phyloP scores from a whole-genome alignment of 768 basidiomycete species.

The Clitopilus passeckerianus region DNA sequence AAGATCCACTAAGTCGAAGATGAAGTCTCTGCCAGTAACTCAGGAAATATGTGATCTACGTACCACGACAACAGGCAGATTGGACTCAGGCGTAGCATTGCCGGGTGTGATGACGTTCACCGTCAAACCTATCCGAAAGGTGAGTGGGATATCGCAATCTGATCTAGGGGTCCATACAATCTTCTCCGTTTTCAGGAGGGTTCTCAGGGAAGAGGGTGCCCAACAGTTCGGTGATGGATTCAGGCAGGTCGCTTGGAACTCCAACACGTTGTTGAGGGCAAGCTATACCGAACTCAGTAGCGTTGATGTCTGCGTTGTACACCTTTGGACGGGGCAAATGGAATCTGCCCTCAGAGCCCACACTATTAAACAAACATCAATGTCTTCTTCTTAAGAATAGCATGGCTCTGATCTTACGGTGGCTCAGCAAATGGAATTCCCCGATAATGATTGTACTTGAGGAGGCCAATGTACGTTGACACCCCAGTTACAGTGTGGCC shows the following conservation, averaged over 20 bases:
- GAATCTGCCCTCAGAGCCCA: neutral
- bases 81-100: conserved; percentile 21
- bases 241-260: neutral
- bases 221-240: neutral
- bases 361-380: neutral
- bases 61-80: conserved; percentile 39
- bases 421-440: neutral
- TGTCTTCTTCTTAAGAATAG: neutral
- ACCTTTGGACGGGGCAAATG: neutral
- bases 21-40: neutral
- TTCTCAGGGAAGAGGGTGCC: neutral
- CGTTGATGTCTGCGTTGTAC: neutral
- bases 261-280: neutral
- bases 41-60: conserved; percentile 5
- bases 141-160: neutral
- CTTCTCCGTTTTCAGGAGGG: neutral
- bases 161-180: neutral
- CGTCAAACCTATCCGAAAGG: conserved; percentile 24
- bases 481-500: neutral
- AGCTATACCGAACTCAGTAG: neutral
- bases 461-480: neutral
- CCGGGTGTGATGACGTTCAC: conserved; percentile 36
- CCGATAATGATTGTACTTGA: neutral
- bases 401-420: neutral
- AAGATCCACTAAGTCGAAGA: conserved; percentile 26